Conservation (phyloP, 75 land plant species). For the Chamaecyparis obtusa region DNA sequence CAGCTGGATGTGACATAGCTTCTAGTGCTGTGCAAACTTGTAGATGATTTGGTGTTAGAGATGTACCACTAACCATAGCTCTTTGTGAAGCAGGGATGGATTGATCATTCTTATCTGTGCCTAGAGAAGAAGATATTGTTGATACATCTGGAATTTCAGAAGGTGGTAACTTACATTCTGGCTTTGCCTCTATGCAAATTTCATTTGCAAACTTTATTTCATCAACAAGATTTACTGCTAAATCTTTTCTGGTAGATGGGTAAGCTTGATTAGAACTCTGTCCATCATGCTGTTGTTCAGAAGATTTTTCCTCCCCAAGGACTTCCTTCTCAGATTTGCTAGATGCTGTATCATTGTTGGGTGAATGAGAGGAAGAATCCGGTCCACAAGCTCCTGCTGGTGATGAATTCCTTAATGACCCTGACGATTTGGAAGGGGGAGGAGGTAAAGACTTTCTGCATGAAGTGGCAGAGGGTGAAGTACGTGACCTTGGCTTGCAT, state of each 20-base stretch:
- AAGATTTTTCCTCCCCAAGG: neutral
- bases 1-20: neutral
- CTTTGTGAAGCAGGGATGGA: neutral
- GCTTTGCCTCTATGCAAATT: neutral
- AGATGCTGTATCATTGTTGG: neutral
- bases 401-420: slow-evolving; percentile 1
- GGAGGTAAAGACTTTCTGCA: slow-evolving; percentile 35
- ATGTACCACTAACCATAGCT: neutral
- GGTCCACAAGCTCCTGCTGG: neutral
- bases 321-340: neutral
- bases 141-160: neutral
- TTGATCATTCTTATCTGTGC: neutral
- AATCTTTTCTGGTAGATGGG: neutral
- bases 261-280: neutral
- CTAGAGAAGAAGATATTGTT: neutral
- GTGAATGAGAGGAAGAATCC: neutral
- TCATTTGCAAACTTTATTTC: neutral
- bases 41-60: neutral
- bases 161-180: neutral
- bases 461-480: slow-evolving; percentile 24
- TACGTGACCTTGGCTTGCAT: slow-evolving; percentile 27
- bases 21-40: neutral
- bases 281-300: neutral
- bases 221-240: slow-evolving; percentile 1
- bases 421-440: slow-evolving; percentile 29